A percentile compares a stretch with the other conserved stretches of the same genome.
Evolutionary conservation across 495 filamentous ascomycete species (phyloP).

Genomic region (Cercophora newfieldiana): DNA sequence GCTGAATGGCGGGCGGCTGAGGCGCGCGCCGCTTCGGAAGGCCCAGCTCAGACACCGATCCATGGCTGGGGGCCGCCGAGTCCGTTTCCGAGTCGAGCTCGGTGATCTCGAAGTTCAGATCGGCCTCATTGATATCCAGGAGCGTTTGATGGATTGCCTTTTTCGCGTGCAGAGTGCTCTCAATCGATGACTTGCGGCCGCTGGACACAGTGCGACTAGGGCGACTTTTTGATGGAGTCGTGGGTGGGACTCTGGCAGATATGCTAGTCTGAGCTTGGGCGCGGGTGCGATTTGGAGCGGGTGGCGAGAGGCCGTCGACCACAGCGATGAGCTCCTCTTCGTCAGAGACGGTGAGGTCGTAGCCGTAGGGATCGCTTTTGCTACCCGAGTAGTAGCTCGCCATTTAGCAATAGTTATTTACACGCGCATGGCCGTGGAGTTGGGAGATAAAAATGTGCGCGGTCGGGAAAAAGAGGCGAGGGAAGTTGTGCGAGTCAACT

Average conservation of each 20-base stretch:
- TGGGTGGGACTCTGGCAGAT: neutral
- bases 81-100: slow-evolving; percentile 22
- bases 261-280: slow-evolving; percentile 3
- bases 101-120: slow-evolving; percentile 28
- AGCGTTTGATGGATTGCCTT: slow-evolving; percentile 19
- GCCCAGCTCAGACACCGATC: slow-evolving; percentile 4
- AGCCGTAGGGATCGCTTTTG: slow-evolving; percentile 64
- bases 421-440: neutral
- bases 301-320: slow-evolving; percentile 24
- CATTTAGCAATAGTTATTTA: slow-evolving; percentile 14
- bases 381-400: slow-evolving; percentile 22
- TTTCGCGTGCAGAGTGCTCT: slow-evolving; percentile 3
- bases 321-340: slow-evolving; percentile 34
- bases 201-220: neutral
- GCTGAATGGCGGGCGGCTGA: neutral
- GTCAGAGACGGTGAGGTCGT: slow-evolving; percentile 68
- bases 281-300: neutral
- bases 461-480: neutral
- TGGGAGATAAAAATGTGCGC: neutral
- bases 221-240: slow-evolving; percentile 1
- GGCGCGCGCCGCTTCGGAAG: neutral
- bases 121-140: slow-evolving; percentile 19
- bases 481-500: neutral
- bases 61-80: slow-evolving; percentile 7
- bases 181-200: neutral